Conservation (phyloP, 164 flowering plant genomes). For the Piper longum region DNA sequence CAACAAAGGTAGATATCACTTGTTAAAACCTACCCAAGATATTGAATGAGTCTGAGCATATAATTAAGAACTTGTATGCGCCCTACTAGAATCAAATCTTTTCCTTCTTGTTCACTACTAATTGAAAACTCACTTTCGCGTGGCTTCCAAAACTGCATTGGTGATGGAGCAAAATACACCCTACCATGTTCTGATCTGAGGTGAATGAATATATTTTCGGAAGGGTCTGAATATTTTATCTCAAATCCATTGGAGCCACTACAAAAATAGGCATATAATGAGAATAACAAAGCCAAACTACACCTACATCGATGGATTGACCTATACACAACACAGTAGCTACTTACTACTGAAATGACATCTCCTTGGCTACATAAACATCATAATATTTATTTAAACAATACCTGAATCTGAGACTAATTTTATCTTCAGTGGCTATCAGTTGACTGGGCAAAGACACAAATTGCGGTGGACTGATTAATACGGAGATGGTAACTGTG, state of each 20-base stretch:
- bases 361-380: too few species aligned
- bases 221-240: conserved; percentile 51
- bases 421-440: conserved; percentile 64
- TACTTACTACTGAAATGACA: background rate
- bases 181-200: conserved; percentile 49
- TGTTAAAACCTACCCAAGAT: conserved; percentile 52
- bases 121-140: conserved; percentile 31
- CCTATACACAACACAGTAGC: background rate
- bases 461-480: conserved; percentile 69
- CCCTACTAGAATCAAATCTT: conserved; percentile 48
- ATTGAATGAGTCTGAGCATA: conserved; percentile 70
- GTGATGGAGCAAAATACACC: conserved; percentile 50
- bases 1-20: background rate
- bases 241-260: conserved; percentile 76
- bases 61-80: conserved; percentile 47
- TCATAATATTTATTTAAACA: conserved; percentile 4
- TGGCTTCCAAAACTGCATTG: conserved; percentile 57
- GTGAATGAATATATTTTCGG: conserved; percentile 62
- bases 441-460: conserved; percentile 45
- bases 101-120: conserved; percentile 16
- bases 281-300: background rate
- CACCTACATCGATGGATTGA: background rate
- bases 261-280: conserved; percentile 12
- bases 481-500: conserved; percentile 39
- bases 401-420: conserved; percentile 68